These are phyloP conservation scores for Fraxinus xanthoxyloides DNA, from an alignment of 305 asterid genomes.

Conservation along the genomic window DNA sequence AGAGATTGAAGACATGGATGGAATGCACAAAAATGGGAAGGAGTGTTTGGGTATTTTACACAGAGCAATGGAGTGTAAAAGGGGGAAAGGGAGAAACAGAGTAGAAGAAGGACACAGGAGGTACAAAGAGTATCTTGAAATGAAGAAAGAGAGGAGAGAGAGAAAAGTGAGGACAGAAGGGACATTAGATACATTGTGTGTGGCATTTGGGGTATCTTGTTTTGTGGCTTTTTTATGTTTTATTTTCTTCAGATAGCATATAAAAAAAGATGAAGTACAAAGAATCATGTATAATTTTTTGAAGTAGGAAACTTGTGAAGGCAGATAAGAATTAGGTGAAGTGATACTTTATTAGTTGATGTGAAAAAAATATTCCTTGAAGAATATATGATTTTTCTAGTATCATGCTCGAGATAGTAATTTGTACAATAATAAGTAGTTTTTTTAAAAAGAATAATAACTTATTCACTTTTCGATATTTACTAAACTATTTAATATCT, in stretches of 20 bases:
- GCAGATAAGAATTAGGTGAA: background rate
- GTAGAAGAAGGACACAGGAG: slow-evolving; percentile 45
- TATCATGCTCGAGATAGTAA: background rate
- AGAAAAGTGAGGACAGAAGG: slow-evolving; percentile 56
- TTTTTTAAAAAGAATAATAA: too few relatives aligned
- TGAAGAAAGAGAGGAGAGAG: slow-evolving; percentile 55
- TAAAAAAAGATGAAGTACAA: background rate
- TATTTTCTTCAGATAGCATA: slow-evolving; percentile 25
- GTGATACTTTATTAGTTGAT: background rate
- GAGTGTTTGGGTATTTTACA: slow-evolving; percentile 71
- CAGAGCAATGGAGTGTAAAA: slow-evolving; percentile 59
- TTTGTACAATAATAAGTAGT: too few relatives aligned
- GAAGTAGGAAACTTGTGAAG: background rate
- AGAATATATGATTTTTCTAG: background rate
- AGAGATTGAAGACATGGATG: slow-evolving; percentile 80
- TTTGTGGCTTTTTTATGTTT: slow-evolving; percentile 46
- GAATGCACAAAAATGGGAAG: slow-evolving; percentile 69
- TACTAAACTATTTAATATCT: too few relatives aligned
- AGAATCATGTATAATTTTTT: too few relatives aligned
- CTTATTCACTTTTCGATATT: too few relatives aligned
- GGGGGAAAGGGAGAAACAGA: slow-evolving; percentile 44
- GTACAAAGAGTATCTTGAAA: slow-evolving; percentile 41
- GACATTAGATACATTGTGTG: slow-evolving; percentile 51
- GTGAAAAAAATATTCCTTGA: background rate
- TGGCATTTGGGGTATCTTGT: slow-evolving; percentile 57